Evolutionary conservation across 805 yeast species (phyloP).

Genomic region (Candida easanensis): DNA sequence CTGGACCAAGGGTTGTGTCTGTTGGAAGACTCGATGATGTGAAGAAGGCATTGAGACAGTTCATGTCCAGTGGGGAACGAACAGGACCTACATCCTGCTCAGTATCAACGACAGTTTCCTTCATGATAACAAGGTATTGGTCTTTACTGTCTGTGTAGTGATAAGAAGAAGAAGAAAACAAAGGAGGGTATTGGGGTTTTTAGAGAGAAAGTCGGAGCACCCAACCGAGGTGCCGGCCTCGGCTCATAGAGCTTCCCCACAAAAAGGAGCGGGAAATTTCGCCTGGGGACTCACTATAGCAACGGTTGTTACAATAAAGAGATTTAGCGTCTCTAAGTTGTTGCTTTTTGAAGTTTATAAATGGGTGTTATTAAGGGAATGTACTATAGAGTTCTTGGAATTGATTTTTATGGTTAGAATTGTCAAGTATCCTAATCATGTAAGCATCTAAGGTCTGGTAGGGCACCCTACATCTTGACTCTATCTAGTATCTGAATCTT

Average conservation of each 20-base stretch:
- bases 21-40: conserved; percentile 5
- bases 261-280: too few relatives aligned
- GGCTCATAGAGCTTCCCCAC: neutral
- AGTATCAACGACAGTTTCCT: conserved; percentile 22
- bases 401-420: too few relatives aligned
- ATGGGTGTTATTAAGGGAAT: too few relatives aligned
- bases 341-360: too few relatives aligned
- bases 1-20: conserved; percentile 17
- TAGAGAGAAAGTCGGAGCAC: neutral
- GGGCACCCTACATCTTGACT: too few relatives aligned
- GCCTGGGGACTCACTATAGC: too few relatives aligned
- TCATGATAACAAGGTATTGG: conserved; percentile 5
- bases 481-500: too few relatives aligned
- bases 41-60: conserved; percentile 28
- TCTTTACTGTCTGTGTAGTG: neutral
- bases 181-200: neutral
- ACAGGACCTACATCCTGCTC: conserved; percentile 27
- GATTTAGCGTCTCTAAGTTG: too few relatives aligned
- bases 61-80: conserved; percentile 23
- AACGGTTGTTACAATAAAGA: too few relatives aligned
- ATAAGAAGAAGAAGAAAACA: conserved; percentile 15
- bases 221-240: neutral
- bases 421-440: too few relatives aligned
- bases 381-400: too few relatives aligned
- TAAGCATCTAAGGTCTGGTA: too few relatives aligned